Evolutionary conservation across 129 eudicot species (phyloP).

Genomic region (Flaveria trinervia): DNA sequence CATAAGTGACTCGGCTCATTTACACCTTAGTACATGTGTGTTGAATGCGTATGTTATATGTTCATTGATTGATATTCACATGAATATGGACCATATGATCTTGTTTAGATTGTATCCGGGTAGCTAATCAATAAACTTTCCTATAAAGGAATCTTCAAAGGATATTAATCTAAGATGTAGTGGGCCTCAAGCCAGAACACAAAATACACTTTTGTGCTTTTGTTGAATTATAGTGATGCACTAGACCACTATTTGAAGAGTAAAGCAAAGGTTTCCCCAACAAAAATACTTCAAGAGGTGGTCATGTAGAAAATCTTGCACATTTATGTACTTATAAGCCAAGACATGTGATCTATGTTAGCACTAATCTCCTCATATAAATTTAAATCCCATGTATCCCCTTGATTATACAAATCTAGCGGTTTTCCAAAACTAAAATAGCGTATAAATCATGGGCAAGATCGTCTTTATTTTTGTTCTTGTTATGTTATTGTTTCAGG

Average conservation of each 20-base stretch:
- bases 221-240: slow-evolving; percentile 23
- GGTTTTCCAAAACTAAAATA: slow-evolving; percentile 7
- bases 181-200: slow-evolving; percentile 35
- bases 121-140: not conserved
- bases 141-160: slow-evolving; percentile 25
- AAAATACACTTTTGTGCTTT: slow-evolving; percentile 32
- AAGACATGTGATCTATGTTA: slow-evolving; percentile 33
- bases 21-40: too few species aligned
- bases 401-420: slow-evolving; percentile 47
- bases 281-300: slow-evolving; percentile 38
- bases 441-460: slow-evolving; percentile 54
- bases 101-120: not conserved
- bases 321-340: slow-evolving; percentile 42
- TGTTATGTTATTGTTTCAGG: slow-evolving; percentile 46
- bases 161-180: slow-evolving; percentile 9
- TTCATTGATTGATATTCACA: too few species aligned
- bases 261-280: slow-evolving; percentile 45
- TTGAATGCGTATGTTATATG: too few species aligned
- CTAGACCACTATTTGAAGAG: slow-evolving; percentile 38
- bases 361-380: slow-evolving; percentile 46
- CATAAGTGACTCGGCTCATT: too few species aligned
- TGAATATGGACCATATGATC: not conserved
- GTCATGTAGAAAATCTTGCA: slow-evolving; percentile 36
- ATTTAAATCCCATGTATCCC: slow-evolving; percentile 42
- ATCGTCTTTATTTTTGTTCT: slow-evolving; percentile 46